Evolutionary conservation across 352 stramenopile species (phyloP), one percentile per base, ranked within the genome.

Genomic region (Globisporangium echinulatum): DNA sequence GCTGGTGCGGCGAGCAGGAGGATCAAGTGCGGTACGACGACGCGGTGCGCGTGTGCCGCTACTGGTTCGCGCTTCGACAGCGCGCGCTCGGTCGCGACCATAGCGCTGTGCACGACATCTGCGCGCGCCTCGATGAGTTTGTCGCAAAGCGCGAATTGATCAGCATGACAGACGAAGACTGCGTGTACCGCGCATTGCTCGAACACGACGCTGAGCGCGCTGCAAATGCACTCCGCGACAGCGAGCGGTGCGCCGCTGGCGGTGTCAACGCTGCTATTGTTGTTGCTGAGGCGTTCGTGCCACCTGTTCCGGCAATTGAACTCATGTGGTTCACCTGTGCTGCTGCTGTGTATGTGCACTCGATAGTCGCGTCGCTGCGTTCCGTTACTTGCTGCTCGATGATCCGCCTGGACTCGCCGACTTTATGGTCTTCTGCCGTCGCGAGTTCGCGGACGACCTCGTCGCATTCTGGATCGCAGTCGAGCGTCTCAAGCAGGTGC

Each of bases 391-490:
- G 17, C 49, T 88, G 9, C 58, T 87, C 33, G 49, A 81, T 0
- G 62, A 84, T 8, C 42, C 66, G 9, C 52, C 71, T 38, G 66
- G 54, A 5, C 66, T 72, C 3, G 60, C 58, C 11, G 48, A 54
- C 5, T 88, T 87, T 51, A 39, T 83, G 17, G 55, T 59, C 14
- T 90, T 85, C 44, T 71, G 70, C 5, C 67, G 61, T 10, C 61
- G 60, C 25, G 77, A 90, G 47, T 85, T 90, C 47, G 70, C 71
- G 7, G 72, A 87, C 25, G 76, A 87, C 19, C 55, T 86, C 6
- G 61, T 86, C 13, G 59, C 51, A 7, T 87, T 87, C 52, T 90
- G 80, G 78, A 68, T 85, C 33, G 77, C 69, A 8, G 71, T 87
- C n/a, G 76, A 88, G 43, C 57, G 75, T 13, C 81, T 71, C 44